Evolutionary conservation across 2,329 filamentous ascomycete genomes (phyloP).

Genomic region (Xylaria arbuscula): DNA sequence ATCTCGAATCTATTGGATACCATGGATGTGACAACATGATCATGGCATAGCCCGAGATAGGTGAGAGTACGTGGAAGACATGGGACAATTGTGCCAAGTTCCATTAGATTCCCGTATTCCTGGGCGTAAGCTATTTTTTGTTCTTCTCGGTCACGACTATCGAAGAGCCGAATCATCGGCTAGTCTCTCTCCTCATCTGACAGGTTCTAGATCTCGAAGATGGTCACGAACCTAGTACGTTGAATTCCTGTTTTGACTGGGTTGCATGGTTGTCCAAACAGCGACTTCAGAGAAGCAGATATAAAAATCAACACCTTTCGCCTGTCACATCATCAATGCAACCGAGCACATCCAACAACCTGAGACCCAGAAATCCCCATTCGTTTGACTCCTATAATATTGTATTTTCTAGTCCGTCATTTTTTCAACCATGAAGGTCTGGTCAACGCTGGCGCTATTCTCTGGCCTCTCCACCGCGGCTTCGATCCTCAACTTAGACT

Average conservation of each 20-base stretch:
- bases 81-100: slow-evolving; percentile 26
- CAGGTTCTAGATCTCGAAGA: slow-evolving; percentile 41
- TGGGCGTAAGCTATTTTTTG: slow-evolving; percentile 32
- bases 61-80: slow-evolving; percentile 33
- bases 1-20: slow-evolving; percentile 39
- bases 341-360: slow-evolving; percentile 30
- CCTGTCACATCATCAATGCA: slow-evolving; percentile 24
- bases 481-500: slow-evolving; percentile 34
- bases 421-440: slow-evolving; percentile 45
- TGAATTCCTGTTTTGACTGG: slow-evolving; percentile 12
- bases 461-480: slow-evolving; percentile 43
- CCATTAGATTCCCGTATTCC: slow-evolving; percentile 37
- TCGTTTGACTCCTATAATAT: slow-evolving; percentile 3
- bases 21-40: slow-evolving; percentile 30
- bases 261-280: slow-evolving; percentile 6
- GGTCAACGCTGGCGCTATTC: slow-evolving; percentile 43
- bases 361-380: slow-evolving; percentile 37
- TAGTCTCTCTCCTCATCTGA: slow-evolving; percentile 40
- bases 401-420: neutral
- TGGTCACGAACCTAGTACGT: slow-evolving; percentile 29
- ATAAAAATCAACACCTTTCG: slow-evolving; percentile 25
- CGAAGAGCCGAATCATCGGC: slow-evolving; percentile 39
- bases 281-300: slow-evolving; percentile 1
- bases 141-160: slow-evolving; percentile 36
- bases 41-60: slow-evolving; percentile 19